phyloP scores from a whole-genome alignment of 805 yeast species.

The Saccharomyces jurei region DNA sequence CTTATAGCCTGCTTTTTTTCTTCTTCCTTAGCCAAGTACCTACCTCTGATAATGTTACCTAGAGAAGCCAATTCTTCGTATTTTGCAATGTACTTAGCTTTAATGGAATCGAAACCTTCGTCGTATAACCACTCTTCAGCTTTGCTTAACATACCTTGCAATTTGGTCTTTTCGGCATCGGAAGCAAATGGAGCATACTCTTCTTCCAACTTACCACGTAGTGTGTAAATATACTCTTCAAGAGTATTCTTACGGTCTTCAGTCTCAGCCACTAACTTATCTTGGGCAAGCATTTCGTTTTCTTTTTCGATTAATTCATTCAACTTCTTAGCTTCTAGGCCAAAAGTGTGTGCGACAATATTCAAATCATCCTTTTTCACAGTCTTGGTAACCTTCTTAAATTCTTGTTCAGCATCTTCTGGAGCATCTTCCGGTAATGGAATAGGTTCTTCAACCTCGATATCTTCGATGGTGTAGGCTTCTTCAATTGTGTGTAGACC shows the following conservation, averaged over 20 bases:
- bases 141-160: slow-evolving; percentile 61
- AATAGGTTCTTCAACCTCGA: slow-evolving; percentile 77
- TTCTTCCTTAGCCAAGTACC: slow-evolving; percentile 88
- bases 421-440: slow-evolving; percentile 42
- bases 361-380: slow-evolving; percentile 79
- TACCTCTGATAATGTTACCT: slow-evolving; percentile 92
- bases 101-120: slow-evolving; percentile 90
- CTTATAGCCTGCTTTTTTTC: slow-evolving; percentile 84
- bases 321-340: slow-evolving; percentile 49
- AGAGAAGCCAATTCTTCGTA: slow-evolving; percentile 91
- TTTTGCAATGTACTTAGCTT: slow-evolving; percentile 93
- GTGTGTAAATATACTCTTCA: slow-evolving; percentile 95
- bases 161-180: slow-evolving; percentile 77
- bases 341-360: slow-evolving; percentile 51
- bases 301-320: slow-evolving; percentile 68
- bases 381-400: slow-evolving; percentile 81
- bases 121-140: slow-evolving; percentile 98
- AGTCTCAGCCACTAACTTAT: slow-evolving; percentile 94
- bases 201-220: slow-evolving; percentile 93
- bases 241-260: slow-evolving; percentile 97
- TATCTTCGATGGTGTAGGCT: slow-evolving; percentile 89
- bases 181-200: slow-evolving; percentile 79
- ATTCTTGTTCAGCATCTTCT: slow-evolving; percentile 69
- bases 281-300: slow-evolving; percentile 73
- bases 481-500: slow-evolving; percentile 89